phyloP scores from a whole-genome alignment of 257 asterid genomes.

The Verbena officinalis region DNA sequence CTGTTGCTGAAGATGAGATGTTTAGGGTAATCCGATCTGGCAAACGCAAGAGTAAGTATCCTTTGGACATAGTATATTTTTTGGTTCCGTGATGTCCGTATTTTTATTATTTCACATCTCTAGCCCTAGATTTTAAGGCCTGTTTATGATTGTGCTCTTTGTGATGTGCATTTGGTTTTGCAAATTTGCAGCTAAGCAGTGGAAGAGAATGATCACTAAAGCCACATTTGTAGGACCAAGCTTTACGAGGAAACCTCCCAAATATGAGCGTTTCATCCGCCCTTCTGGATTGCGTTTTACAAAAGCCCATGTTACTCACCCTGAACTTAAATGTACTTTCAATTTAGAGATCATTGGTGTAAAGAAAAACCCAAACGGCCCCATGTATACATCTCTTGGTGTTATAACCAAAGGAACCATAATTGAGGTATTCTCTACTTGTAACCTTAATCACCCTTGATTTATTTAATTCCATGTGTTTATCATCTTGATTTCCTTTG shows the following conservation, averaged over 20 bases:
- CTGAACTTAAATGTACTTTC: slow-evolving; percentile 93
- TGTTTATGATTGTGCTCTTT: slow-evolving; percentile 10
- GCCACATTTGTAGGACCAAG: slow-evolving; percentile 93
- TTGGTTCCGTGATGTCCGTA: not conserved
- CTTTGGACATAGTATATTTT: slow-evolving; percentile 2
- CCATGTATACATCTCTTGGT: slow-evolving; percentile 95
- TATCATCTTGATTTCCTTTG: not conserved
- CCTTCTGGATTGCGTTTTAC: slow-evolving; percentile 89
- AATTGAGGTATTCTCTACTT: slow-evolving; percentile 63
- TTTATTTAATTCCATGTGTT: not conserved
- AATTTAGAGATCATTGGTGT: slow-evolving; percentile 91
- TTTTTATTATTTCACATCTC: too few relatives aligned
- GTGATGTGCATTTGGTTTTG: slow-evolving; percentile 16
- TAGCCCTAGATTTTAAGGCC: not conserved
- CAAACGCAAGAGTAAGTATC: slow-evolving; percentile 85
- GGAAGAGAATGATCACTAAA: slow-evolving; percentile 99
- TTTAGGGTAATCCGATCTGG: slow-evolving; percentile 93
- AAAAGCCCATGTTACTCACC: slow-evolving; percentile 96
- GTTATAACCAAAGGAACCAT: slow-evolving; percentile 90
- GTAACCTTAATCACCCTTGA: not conserved
- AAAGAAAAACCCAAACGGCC: slow-evolving; percentile 95
- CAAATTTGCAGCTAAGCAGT: slow-evolving; percentile 77
- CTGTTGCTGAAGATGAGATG: slow-evolving; percentile 99
- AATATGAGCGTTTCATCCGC: slow-evolving; percentile 93
- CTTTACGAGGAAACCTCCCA: slow-evolving; percentile 96